phyloP scores from a whole-genome alignment of 805 yeast species.

The Candida vartiovaarae region DNA sequence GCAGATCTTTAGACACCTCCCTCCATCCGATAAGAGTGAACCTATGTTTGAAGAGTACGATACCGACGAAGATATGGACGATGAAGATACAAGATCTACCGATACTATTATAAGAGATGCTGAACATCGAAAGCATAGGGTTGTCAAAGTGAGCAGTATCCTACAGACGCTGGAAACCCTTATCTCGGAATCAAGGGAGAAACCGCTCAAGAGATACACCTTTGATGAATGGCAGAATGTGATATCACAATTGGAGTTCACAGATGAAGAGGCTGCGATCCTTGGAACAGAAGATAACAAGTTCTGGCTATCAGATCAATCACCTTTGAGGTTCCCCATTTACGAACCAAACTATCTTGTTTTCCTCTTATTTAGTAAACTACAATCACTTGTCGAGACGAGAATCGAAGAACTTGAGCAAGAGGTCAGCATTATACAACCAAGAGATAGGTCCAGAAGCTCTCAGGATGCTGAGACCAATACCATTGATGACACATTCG shows the following conservation, averaged over 20 bases:
- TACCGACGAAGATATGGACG: constrained; percentile 5
- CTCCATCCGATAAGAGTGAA: background rate
- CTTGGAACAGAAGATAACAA: constrained; percentile 23
- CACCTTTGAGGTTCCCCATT: constrained; percentile 66
- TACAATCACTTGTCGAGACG: constrained; percentile 12
- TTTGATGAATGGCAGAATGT: constrained; percentile 47
- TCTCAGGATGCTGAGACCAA: background rate
- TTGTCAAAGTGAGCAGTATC: constrained; percentile 3
- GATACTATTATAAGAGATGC: constrained; percentile 12
- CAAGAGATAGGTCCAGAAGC: background rate
- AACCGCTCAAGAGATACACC: constrained; percentile 31
- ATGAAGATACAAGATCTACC: constrained; percentile 9
- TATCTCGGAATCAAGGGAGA: constrained; percentile 8
- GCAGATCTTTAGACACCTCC: constrained; percentile 3
- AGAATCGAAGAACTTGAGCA: constrained; percentile 4
- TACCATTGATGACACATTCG: background rate
- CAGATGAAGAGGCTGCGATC: constrained; percentile 15
- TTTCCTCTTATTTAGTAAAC: constrained; percentile 26
- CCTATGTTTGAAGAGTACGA: background rate
- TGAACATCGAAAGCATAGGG: background rate
- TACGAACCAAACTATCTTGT: constrained; percentile 60
- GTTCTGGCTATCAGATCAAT: constrained; percentile 59
- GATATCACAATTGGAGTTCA: constrained; percentile 25
- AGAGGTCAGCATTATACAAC: background rate
- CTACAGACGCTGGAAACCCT: constrained; percentile 19